Evolutionary conservation across 2,329 filamentous ascomycete species (phyloP).

Genomic region (Periconia digitata): DNA sequence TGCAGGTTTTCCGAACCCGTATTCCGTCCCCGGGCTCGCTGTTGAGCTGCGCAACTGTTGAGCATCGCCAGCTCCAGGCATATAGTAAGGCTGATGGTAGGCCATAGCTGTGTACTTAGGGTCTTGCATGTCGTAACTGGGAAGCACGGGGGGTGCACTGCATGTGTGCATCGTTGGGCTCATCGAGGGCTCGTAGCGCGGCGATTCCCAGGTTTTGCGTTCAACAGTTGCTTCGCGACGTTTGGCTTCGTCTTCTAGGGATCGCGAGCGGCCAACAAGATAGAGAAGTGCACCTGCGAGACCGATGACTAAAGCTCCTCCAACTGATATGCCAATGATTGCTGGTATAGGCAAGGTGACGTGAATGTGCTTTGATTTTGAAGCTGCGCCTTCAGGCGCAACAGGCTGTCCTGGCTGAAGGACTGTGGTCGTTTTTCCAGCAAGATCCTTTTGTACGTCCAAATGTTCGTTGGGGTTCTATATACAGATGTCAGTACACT

Average conservation of each 20-base stretch:
- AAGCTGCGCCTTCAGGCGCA: conserved; percentile 5
- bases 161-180: background rate
- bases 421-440: conserved; percentile 11
- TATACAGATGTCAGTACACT: too few relatives aligned
- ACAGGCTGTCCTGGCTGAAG: conserved; percentile 20
- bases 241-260: conserved; percentile 7
- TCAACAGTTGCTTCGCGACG: background rate
- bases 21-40: conserved; percentile 1
- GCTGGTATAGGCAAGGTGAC: conserved; percentile 30
- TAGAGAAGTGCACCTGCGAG: conserved; percentile 12
- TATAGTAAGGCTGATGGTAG: too few relatives aligned
- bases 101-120: too few relatives aligned
- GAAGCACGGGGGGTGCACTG: background rate
- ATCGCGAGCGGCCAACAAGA: conserved; percentile 12
- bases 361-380: background rate
- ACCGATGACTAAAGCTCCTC: conserved; percentile 41
- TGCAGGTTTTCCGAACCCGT: too few relatives aligned
- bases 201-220: background rate
- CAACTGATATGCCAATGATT: conserved; percentile 57
- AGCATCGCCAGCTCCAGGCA: too few relatives aligned
- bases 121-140: too few relatives aligned
- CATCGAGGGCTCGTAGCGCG: background rate
- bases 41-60: background rate
- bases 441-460: too few relatives aligned
- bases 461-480: too few relatives aligned